Conservation (phyloP, 2,329 filamentous ascomycete genomes). For the Ophiostoma tasmaniense region DNA sequence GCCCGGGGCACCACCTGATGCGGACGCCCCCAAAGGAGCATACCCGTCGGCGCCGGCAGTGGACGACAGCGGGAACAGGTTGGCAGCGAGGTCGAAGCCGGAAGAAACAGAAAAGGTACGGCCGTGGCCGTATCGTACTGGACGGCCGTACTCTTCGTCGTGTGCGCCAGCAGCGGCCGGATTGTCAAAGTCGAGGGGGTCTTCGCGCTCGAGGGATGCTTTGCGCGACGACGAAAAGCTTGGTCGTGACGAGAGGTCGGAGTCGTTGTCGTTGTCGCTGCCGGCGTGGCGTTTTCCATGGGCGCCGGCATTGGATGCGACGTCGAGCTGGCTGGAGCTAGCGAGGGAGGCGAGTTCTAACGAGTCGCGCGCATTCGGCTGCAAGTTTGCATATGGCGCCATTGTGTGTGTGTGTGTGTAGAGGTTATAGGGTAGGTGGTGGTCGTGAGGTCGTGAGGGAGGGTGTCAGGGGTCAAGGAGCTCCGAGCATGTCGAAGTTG, state of each 20-base stretch:
- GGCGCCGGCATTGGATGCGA: conserved; percentile 53
- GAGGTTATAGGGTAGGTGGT: background rate
- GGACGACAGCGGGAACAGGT: conserved; percentile 84
- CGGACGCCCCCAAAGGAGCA: conserved; percentile 66
- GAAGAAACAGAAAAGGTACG: conserved; percentile 87
- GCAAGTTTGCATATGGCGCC: conserved; percentile 36
- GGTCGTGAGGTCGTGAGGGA: background rate
- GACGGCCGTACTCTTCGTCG: conserved; percentile 27
- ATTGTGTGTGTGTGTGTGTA: conserved; percentile 26
- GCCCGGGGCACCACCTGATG: conserved; percentile 39
- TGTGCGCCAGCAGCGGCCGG: conserved; percentile 35
- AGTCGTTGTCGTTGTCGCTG: conserved; percentile 34
- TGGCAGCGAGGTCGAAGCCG: conserved; percentile 90
- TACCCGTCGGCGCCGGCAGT: conserved; percentile 62
- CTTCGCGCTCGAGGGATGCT: conserved; percentile 79
- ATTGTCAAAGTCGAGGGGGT: conserved; percentile 61
- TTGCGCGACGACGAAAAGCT: conserved; percentile 87
- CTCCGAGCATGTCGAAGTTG: background rate
- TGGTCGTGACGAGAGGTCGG: conserved; percentile 62
- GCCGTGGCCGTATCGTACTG: conserved; percentile 40
- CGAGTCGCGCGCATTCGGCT: conserved; percentile 65
- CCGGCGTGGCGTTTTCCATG: conserved; percentile 35
- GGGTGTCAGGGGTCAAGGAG: background rate
- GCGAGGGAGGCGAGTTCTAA: conserved; percentile 93
- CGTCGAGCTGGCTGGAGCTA: conserved; percentile 59